Evolutionary conservation across 768 basidiomycete genomes (phyloP), one percentile per base, ranked within the genome.

Genomic region (Mycena latifolia): DNA sequence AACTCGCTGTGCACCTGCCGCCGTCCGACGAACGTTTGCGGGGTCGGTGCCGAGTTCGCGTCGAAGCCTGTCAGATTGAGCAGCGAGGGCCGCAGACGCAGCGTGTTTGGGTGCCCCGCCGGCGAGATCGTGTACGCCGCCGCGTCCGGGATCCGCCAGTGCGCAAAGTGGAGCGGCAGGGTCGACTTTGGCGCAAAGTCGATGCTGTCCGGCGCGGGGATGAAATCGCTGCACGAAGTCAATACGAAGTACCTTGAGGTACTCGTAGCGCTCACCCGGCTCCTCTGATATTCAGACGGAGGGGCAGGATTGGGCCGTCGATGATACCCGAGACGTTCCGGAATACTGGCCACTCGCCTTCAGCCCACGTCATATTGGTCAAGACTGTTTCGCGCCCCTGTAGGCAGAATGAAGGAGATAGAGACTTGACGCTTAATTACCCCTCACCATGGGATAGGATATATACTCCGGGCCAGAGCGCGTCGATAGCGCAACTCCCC

Each of bases 381-480:
- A 81, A 62, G 28, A 80, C 76, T 5, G 79, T 79, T 64, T 81
- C 80, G 25, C 80, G 66, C 8, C 79, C 80, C 67, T 68, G 39
- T n/a, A 28, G 17, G 18, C n/a, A 0, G 29, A n/a, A 55, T 61
- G 5, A 61, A 55, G 10, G 3, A 50, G 17, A 33, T 6, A 33
- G 25, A 33, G n/a, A n/a, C n/a, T n/a, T 58, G 15, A 54, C 3
- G 29, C 7, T 22, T 18, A 43, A 27, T 35, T 5, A 20, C n/a
- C 8, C 22, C 24, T 27, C 7, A 64, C 67, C 74, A 74, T 74
- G 5, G 73, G 79, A 69, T 70, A 75, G n/a, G 72, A 60, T n/a
- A 70, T 54, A 51, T 70, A 74, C 28, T 70, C 65, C 0, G 78
- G 78, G 8, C 74, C 73, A 37, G 66, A 71, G 31, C 73, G 71